These are phyloP conservation scores for Trichophyton simii DNA, from an alignment of 2,329 filamentous ascomycete genomes.

Conservation along the genomic window DNA sequence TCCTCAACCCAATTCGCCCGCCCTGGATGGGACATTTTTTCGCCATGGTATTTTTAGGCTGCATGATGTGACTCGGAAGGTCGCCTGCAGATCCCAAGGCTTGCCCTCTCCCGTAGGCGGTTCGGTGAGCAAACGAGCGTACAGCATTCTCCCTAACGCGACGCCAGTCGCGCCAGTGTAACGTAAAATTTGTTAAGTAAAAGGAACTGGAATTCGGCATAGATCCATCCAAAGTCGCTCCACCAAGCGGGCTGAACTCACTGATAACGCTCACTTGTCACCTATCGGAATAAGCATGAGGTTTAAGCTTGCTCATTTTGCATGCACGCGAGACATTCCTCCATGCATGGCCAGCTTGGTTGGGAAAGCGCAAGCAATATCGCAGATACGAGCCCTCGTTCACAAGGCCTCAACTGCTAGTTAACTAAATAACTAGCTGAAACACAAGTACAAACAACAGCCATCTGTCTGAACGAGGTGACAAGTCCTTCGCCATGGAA, in stretches of 20 bases:
- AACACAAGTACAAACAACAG: neutral
- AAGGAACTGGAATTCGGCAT: neutral
- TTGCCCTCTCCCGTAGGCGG: neutral
- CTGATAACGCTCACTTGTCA: neutral
- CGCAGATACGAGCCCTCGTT: neutral
- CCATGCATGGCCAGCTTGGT: neutral
- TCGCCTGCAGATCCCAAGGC: neutral
- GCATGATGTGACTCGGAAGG: neutral
- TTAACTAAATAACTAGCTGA: neutral
- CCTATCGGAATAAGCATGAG: neutral
- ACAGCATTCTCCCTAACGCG: neutral
- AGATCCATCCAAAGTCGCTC: neutral
- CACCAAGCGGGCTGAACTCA: neutral
- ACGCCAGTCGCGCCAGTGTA: slow-evolving; percentile 1
- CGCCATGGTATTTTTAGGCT: neutral
- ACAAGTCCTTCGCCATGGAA: neutral
- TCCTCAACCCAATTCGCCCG: neutral
- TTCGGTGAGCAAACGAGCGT: neutral
- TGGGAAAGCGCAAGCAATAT: neutral
- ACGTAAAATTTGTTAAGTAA: neutral
- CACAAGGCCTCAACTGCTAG: neutral
- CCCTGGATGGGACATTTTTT: neutral
- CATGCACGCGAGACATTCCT: neutral
- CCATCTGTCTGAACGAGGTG: neutral
- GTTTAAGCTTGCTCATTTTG: neutral